Evolutionary conservation across 805 yeast species (phyloP).

Genomic region (Teunomyces kruisii): DNA sequence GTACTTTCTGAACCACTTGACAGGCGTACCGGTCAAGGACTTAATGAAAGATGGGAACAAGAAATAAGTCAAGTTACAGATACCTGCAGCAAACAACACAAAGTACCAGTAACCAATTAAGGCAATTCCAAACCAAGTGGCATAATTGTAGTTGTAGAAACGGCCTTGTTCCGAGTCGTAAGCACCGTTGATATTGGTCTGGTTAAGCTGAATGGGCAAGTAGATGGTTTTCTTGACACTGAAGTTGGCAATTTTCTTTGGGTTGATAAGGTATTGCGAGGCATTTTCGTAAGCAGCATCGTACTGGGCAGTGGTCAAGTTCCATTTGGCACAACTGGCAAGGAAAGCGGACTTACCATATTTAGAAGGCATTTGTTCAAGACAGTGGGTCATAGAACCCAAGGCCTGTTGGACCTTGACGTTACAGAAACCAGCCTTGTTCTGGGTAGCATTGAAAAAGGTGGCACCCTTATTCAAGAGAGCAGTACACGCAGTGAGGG

Average conservation of each 20-base stretch:
- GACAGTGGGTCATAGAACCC: slow-evolving; percentile 39
- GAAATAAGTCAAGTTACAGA: slow-evolving; percentile 25
- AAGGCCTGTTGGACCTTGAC: slow-evolving; percentile 36
- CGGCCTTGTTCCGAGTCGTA: slow-evolving; percentile 29
- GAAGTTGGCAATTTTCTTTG: slow-evolving; percentile 22
- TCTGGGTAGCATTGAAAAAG: slow-evolving; percentile 21
- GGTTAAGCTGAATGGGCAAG: slow-evolving; percentile 35
- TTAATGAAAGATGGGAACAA: slow-evolving; percentile 22
- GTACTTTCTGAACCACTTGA: slow-evolving; percentile 24
- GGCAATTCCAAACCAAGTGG: slow-evolving; percentile 34
- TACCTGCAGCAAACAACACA: slow-evolving; percentile 31
- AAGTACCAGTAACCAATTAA: slow-evolving; percentile 31
- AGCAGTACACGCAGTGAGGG: slow-evolving; percentile 25
- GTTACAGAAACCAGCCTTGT: slow-evolving; percentile 32
- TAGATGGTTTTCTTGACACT: slow-evolving; percentile 11
- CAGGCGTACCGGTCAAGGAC: slow-evolving; percentile 23
- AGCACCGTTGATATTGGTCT: slow-evolving; percentile 24
- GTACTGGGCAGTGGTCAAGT: slow-evolving; percentile 31
- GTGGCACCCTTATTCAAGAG: slow-evolving; percentile 25
- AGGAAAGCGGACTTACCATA: slow-evolving; percentile 12
- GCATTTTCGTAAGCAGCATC: slow-evolving; percentile 42
- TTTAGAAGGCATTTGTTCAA: slow-evolving; percentile 21
- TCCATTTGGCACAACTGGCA: slow-evolving; percentile 15
- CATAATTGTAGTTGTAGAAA: slow-evolving; percentile 36
- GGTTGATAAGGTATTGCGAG: slow-evolving; percentile 32